Base-by-base conservation (phyloP, 2,329 filamentous ascomycete species). In the Trichothecium sympodiale region DNA sequence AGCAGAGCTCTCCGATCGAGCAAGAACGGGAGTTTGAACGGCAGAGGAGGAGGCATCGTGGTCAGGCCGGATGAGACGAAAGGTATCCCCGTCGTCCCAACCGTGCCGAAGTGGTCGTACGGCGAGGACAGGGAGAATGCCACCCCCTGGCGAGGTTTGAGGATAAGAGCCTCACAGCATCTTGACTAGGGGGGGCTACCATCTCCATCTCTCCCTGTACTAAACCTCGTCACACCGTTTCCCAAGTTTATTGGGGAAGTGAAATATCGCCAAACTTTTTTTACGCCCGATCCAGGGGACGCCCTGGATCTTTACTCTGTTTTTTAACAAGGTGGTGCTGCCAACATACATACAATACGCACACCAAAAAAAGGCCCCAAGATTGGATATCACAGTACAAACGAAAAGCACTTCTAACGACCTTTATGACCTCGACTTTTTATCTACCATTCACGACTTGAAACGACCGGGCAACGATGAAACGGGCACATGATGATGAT, bases 31-130 rank as follows among this genome's bases (percentile, higher is more conserved):
- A 25, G 20, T 10, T 10, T 25, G 6, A 25, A 25, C 44, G 16
- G 42, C 31, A 20, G 49, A 45, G 37, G 56, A 23, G 28, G 37
- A 34, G 29, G 33, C 29, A 32, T 33, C 13, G 20, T 15, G 12
- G 56, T 66, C 23, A 54, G 65, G 23, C 60, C 66, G 5, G 62
- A 67, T 43, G 56, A 50, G 32, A 69, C 70, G 43, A 56, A 60
- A 26, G 66, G 65, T 13, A 64, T 67, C 31, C 64, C 65, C 3
- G 54, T 47, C 18, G 59, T 68, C 31, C 61, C 66, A 17, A 51
- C 51, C 25, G 63, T 69, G 20, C 61, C 68, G 10, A 60, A 63
- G 43, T 69, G 62, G 36, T 48, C 49, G 8, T 51, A 51, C 38
- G 49, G 52, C 16, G 46, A 56, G 43, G 55, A 60, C 36, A 38